These are phyloP conservation scores for Mycena belliarum DNA, from an alignment of 768 basidiomycete genomes.

Conservation along the genomic window DNA sequence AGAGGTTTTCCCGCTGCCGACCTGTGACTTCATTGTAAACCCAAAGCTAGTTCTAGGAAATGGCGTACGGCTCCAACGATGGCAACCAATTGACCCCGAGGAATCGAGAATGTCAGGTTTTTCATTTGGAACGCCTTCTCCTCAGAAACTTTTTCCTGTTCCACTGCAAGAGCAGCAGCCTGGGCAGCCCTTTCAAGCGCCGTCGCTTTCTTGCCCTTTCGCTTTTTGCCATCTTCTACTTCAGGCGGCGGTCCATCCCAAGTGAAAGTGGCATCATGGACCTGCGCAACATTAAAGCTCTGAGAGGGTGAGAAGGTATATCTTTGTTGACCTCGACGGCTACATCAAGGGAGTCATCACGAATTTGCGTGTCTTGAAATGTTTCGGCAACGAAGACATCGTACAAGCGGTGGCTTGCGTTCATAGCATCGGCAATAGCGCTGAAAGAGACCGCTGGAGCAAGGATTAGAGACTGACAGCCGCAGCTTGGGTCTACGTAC, in stretches of 20 bases:
- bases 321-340: constrained; percentile 48
- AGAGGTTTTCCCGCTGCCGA: constrained; percentile 72
- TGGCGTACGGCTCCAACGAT: constrained; percentile 68
- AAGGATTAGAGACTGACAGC: constrained; percentile 3
- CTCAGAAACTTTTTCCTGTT: constrained; percentile 36
- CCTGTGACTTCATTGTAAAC: background rate
- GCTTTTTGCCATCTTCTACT: constrained; percentile 38
- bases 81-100: constrained; percentile 77
- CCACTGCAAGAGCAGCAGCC: constrained; percentile 12
- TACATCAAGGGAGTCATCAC: constrained; percentile 55
- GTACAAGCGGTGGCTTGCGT: constrained; percentile 74
- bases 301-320: too few relatives aligned
- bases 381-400: constrained; percentile 86
- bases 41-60: background rate
- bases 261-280: constrained; percentile 72
- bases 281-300: constrained; percentile 14
- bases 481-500: constrained; percentile 32
- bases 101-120: constrained; percentile 66
- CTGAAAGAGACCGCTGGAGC: constrained; percentile 63
- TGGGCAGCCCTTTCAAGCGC: constrained; percentile 17
- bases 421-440: constrained; percentile 81
- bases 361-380: constrained; percentile 54
- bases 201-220: constrained; percentile 26
- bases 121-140: constrained; percentile 61
- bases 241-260: constrained; percentile 82